These are phyloP conservation scores for Takashimella tepidaria DNA, from an alignment of 1,284 basidiomycete species.

Conservation along the genomic window DNA sequence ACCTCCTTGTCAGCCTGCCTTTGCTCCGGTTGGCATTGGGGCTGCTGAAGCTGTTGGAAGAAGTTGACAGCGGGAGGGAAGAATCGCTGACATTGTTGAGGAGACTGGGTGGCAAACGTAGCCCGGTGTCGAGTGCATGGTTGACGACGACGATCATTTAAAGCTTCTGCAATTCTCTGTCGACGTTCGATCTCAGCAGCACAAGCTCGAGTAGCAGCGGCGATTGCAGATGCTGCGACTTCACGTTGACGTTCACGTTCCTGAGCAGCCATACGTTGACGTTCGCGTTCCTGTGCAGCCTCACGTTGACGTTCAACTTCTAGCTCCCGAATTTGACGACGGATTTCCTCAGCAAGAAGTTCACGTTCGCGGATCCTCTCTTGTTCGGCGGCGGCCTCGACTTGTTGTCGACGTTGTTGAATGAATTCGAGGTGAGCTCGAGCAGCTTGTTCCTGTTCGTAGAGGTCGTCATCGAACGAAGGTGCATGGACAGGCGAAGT, in stretches of 20 bases:
- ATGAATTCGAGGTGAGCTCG: constrained; percentile 39
- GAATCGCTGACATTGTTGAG: no score
- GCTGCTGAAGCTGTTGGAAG: constrained; percentile 2
- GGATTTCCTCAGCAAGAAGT: constrained; percentile 27
- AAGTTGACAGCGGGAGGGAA: background rate
- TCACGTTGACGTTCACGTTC: background rate
- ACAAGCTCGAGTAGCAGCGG: background rate
- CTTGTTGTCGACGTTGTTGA: constrained; percentile 34
- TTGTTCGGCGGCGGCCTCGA: constrained; percentile 21
- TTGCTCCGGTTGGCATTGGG: constrained; percentile 1
- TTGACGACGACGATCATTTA: constrained; percentile 10
- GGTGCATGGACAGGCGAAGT: background rate
- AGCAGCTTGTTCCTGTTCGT: constrained; percentile 38
- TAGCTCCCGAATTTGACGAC: constrained; percentile 11
- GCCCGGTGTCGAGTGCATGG: background rate
- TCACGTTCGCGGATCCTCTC: constrained; percentile 13
- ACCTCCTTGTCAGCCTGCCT: constrained; percentile 6
- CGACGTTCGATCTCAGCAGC: background rate
- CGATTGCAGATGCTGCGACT: background rate
- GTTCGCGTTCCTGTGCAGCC: constrained; percentile 9
- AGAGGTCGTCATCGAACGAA: constrained; percentile 12
- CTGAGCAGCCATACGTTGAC: constrained; percentile 2
- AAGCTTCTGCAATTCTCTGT: background rate
- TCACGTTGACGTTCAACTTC: constrained; percentile 14
- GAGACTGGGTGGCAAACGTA: background rate